Conservation (phyloP, 768 basidiomycete species). For the Strobilomyces echinocephalus region DNA sequence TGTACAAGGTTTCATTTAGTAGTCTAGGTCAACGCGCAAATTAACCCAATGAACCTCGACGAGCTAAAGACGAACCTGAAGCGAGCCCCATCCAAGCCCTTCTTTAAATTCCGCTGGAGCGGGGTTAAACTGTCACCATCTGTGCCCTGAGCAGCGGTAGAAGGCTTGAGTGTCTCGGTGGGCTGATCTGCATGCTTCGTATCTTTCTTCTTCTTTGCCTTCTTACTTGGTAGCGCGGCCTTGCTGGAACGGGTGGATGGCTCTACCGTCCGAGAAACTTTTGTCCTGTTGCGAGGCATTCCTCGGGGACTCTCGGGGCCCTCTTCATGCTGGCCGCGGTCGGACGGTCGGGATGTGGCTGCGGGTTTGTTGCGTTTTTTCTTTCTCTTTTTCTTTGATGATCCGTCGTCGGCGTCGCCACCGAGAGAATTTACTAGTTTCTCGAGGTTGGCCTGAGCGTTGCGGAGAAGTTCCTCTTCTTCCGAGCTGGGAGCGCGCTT, state of each 20-base stretch:
- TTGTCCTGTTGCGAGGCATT: conserved; percentile 1
- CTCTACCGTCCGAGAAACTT: conserved; percentile 8
- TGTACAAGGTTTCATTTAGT: conserved; percentile 93
- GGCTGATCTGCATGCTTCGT: conserved; percentile 17
- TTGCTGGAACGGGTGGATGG: conserved; percentile 5
- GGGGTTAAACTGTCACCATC: conserved; percentile 48
- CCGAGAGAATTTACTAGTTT: conserved; percentile 52
- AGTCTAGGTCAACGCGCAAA: conserved; percentile 42
- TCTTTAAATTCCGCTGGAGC: conserved; percentile 74
- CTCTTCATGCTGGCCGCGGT: conserved; percentile 4
- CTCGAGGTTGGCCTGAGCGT: conserved; percentile 52
- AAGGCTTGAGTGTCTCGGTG: conserved; percentile 16
- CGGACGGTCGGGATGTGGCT: conserved; percentile 3
- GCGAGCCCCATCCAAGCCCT: conserved; percentile 78
- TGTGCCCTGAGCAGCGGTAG: conserved; percentile 11
- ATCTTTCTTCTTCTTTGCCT: conserved; percentile 20
- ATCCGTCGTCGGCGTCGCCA: conserved; percentile 20
- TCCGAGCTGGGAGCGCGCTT: conserved; percentile 47
- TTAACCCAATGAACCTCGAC: conserved; percentile 5
- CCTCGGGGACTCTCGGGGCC: background rate
- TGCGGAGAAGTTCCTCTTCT: conserved; percentile 32
- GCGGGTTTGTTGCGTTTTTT: conserved; percentile 1
- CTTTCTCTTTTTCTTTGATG: conserved; percentile 20
- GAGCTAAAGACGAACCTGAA: conserved; percentile 53
- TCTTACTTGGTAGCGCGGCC: conserved; percentile 6